These are phyloP conservation scores for Keithomyces neogunnii DNA, from an alignment of 2,329 filamentous ascomycete species.

Conservation along the genomic window DNA sequence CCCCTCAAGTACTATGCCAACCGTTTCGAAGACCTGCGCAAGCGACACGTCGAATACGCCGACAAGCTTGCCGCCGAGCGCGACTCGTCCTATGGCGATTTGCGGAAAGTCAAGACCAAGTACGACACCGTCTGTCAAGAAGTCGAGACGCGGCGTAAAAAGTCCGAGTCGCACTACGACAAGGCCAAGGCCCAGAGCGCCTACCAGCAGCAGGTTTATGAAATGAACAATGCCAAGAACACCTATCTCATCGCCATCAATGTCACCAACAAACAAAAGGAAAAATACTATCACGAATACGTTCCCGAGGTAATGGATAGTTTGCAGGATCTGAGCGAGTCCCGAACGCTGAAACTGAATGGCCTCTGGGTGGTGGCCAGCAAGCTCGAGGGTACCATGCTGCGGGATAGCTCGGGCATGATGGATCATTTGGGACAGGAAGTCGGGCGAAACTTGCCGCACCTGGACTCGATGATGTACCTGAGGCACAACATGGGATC, in stretches of 20 bases:
- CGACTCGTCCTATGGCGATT: constrained; percentile 71
- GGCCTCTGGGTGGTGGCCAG: constrained; percentile 75
- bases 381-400: constrained; percentile 68
- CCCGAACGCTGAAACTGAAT: constrained; percentile 76
- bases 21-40: constrained; percentile 86
- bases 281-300: constrained; percentile 95
- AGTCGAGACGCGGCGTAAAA: constrained; percentile 89
- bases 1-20: constrained; percentile 67
- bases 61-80: constrained; percentile 83
- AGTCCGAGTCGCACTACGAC: constrained; percentile 89
- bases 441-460: constrained; percentile 78
- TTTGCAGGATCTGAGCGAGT: constrained; percentile 88
- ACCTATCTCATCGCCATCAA: constrained; percentile 96
- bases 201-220: constrained; percentile 84
- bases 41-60: constrained; percentile 83
- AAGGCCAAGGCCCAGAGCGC: constrained; percentile 85
- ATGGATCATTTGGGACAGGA: constrained; percentile 68
- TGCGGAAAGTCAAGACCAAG: constrained; percentile 86
- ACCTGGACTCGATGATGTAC: constrained; percentile 97
- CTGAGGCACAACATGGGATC: constrained; percentile 78
- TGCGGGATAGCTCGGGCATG: constrained; percentile 64
- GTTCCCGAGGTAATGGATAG: constrained; percentile 89
- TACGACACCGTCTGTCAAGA: constrained; percentile 92
- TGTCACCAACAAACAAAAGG: constrained; percentile 95
- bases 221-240: constrained; percentile 98